Percentiles rank a stretch among this genome's conserved stretches.
Conservation (phyloP, 805 yeast genomes). For the Kodamaea jinghongensis region DNA sequence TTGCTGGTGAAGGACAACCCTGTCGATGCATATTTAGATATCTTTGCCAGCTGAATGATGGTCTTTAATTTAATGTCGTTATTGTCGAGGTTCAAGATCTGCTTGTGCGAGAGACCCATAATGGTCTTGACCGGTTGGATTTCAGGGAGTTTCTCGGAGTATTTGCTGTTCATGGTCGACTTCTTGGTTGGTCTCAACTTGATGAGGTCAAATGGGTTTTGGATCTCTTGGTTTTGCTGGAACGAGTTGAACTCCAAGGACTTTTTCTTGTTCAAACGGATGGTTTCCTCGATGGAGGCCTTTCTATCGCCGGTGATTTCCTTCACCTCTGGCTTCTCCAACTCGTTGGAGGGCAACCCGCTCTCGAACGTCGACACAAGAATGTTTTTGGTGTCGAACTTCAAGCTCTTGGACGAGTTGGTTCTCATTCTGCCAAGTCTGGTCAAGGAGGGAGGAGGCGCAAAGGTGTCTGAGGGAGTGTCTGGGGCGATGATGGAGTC, state of each 20-base stretch:
- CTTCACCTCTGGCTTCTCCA: conserved; percentile 8
- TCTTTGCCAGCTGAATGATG: conserved; percentile 29
- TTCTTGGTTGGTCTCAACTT: conserved; percentile 24
- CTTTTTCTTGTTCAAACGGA: conserved; percentile 13
- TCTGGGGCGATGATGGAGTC: conserved; percentile 12
- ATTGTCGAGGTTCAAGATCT: conserved; percentile 28
- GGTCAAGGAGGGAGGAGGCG: conserved; percentile 2
- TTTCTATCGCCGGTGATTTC: conserved; percentile 8
- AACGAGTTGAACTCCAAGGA: conserved; percentile 10
- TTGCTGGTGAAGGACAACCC: conserved; percentile 24
- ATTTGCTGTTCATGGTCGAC: conserved; percentile 20
- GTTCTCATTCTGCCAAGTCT: conserved; percentile 7
- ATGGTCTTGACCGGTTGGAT: conserved; percentile 35
- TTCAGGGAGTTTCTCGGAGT: conserved; percentile 28
- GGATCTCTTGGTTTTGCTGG: conserved; percentile 6
- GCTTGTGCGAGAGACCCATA: conserved; percentile 35
- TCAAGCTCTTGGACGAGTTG: conserved; percentile 6
- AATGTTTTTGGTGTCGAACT: conserved; percentile 11
- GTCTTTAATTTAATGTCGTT: conserved; percentile 40
- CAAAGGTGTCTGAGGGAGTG: conserved; percentile 4
- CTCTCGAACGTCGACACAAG: conserved; percentile 9
- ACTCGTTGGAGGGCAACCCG: conserved; percentile 4
- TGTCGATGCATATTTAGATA: conserved; percentile 28
- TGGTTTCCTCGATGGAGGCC: conserved; percentile 13
- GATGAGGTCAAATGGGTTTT: conserved; percentile 21